Evolutionary conservation across 2,329 filamentous ascomycete species (phyloP).

Genomic region (Amphichorda felina): DNA sequence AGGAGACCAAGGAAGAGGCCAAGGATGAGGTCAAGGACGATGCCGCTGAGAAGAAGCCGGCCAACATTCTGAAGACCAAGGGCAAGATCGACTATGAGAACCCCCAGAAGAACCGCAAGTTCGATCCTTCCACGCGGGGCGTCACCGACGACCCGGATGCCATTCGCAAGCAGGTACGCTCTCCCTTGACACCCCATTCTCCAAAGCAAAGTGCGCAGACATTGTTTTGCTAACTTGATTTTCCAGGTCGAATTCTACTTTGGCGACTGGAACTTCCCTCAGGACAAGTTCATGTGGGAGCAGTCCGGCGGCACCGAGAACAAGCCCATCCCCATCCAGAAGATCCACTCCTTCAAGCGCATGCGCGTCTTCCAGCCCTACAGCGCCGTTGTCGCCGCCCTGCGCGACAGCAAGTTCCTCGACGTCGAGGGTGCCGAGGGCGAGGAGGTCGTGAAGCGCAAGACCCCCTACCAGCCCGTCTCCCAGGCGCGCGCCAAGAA

Average conservation of each 20-base stretch:
- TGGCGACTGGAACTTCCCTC: constrained; percentile 77
- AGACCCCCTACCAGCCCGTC: constrained; percentile 51
- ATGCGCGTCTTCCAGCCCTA: constrained; percentile 93
- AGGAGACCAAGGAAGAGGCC: constrained; percentile 12
- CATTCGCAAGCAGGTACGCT: constrained; percentile 69
- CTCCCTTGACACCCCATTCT: too few species aligned
- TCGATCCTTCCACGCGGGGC: constrained; percentile 53
- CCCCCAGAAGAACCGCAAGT: constrained; percentile 51
- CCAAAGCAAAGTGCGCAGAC: neutral
- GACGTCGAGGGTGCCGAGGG: constrained; percentile 61
- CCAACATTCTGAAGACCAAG: constrained; percentile 32
- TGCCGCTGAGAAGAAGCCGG: constrained; percentile 9
- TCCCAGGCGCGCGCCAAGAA: constrained; percentile 50
- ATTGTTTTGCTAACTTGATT: too few species aligned
- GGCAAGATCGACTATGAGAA: constrained; percentile 25
- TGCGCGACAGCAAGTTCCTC: constrained; percentile 65
- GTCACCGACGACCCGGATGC: constrained; percentile 66
- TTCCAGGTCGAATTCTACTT: constrained; percentile 97
- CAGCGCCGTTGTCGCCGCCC: constrained; percentile 68
- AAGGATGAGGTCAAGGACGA: constrained; percentile 11
- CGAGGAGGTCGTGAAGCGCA: constrained; percentile 64
- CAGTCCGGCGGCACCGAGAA: constrained; percentile 69
- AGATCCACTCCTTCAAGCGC: constrained; percentile 80
- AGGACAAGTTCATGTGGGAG: constrained; percentile 78
- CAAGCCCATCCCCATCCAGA: constrained; percentile 66